Evolutionary conservation across 371 early-diverging fungal species (phyloP).

Genomic region (Thermomucor indicae-seudaticae): DNA sequence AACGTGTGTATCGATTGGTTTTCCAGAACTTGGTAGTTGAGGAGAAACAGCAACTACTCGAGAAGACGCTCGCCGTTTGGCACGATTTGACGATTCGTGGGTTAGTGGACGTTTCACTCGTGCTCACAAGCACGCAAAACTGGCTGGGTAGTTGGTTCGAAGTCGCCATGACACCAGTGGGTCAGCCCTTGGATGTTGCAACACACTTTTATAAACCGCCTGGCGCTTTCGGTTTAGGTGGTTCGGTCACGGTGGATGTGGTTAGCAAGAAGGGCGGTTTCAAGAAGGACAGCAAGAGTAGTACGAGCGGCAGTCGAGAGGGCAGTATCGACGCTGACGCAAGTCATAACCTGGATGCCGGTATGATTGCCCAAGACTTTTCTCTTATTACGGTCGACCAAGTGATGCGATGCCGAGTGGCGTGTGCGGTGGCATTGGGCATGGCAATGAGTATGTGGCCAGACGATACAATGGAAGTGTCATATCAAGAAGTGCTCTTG

Average conservation of each 20-base stretch:
- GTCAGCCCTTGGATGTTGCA: conserved; percentile 67
- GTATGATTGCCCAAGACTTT: conserved; percentile 90
- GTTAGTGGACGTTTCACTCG: conserved; percentile 26
- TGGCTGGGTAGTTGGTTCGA: conserved; percentile 54
- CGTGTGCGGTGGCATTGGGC: conserved; percentile 79
- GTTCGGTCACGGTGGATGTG: conserved; percentile 5
- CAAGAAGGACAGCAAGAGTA: conserved; percentile 8
- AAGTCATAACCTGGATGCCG: conserved; percentile 77
- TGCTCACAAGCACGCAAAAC: conserved; percentile 36
- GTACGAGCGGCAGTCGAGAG: conserved; percentile 15
- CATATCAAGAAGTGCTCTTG: conserved; percentile 48
- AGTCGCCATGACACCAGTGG: conserved; percentile 71
- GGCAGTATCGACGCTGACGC: conserved; percentile 9
- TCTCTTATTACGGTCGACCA: conserved; percentile 73
- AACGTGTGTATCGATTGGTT: conserved; percentile 69
- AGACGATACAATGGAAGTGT: conserved; percentile 50
- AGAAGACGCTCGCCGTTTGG: conserved; percentile 73
- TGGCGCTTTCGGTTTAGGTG: conserved; percentile 42
- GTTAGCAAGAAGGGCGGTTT: conserved; percentile 5
- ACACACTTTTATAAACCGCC: conserved; percentile 60
- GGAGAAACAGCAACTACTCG: conserved; percentile 66
- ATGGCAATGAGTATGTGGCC: conserved; percentile 66
- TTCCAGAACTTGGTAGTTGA: conserved; percentile 93
- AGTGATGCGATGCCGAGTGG: conserved; percentile 79
- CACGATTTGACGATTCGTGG: conserved; percentile 41